Base-by-base conservation (phyloP, 108 stramenopile genomes). In the Schizochytrium sp. region DNA sequence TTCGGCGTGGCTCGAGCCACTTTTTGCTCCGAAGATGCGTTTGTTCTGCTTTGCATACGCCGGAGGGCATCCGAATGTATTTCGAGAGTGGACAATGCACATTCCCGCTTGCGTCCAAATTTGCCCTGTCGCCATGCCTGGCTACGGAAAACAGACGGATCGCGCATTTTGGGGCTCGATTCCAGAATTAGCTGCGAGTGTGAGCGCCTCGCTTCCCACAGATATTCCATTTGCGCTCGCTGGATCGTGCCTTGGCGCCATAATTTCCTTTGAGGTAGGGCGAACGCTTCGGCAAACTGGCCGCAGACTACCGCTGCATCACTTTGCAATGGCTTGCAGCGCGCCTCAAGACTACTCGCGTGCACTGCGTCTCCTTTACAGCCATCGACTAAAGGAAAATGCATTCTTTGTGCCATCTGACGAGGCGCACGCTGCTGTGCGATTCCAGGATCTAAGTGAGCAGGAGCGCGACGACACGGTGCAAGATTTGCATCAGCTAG, bases 221-320 rank as follows among this genome's bases (percentile, higher is more conserved):
- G 76, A 83, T 23, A 4, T 83, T 83, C 76, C 76, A 47, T 83
- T 53, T 34, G 76, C 76, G 23, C 51, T 83, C 10, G 76, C 76
- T 8, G 76, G 76, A 6, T 83, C 76, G n/a, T 83, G 76, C 76
- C 76, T 83, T 6, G 76, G 76, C 8, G 76, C 76, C 10, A 83
- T 83, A 12, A 53, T 83, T 6, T 53, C 48, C 45, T 83, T 53
- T 23, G 76, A 83, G 51, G 76, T 83, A 6, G 45, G 6, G 25
- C 19, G 76, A 34, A 25, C 18, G 18, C 23, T 83, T 43, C 48
- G 76, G 10, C n/a, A 34, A 25, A 28, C 45, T 0, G 76, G 18
- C 8, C 8, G 10, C 14, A 43, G 51, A 12, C 76, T 83, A 6
- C 76, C 76, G 19, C 10, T 28, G 28, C 76, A 83, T 5, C 45